Conservation (phyloP, 1,139 yeast genomes). For the Scheffersomyces quercinus region DNA sequence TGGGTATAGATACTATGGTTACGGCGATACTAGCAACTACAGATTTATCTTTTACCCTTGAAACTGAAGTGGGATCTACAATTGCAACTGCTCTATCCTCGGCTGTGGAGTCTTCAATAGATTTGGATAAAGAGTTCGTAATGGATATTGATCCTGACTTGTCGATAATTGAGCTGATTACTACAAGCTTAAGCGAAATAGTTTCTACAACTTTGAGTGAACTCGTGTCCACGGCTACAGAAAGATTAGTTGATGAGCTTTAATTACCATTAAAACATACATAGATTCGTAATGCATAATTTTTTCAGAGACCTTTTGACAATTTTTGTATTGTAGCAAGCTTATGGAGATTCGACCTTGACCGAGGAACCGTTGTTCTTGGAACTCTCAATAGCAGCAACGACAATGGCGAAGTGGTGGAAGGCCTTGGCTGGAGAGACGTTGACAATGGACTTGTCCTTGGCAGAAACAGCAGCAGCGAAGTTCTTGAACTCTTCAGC, state of each 20-base stretch:
- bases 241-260: slow-evolving; percentile 12
- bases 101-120: background rate
- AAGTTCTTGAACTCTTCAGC: slow-evolving; percentile 72
- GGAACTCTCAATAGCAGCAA: slow-evolving; percentile 78
- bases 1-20: background rate
- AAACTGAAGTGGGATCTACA: too few species aligned
- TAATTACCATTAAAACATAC: slow-evolving; percentile 1
- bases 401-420: slow-evolving; percentile 89
- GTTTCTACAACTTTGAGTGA: slow-evolving; percentile 1
- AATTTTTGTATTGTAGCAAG: background rate
- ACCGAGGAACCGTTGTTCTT: slow-evolving; percentile 58
- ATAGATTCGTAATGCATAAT: background rate
- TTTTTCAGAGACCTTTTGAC: background rate
- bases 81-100: too few species aligned
- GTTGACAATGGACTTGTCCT: slow-evolving; percentile 59
- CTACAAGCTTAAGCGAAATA: background rate
- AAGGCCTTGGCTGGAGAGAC: slow-evolving; percentile 75
- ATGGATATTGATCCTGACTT: slow-evolving; percentile 8
- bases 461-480: slow-evolving; percentile 63
- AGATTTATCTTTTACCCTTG: too few species aligned
- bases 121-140: slow-evolving; percentile 11
- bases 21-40: background rate
- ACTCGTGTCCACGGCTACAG: slow-evolving; percentile 5
- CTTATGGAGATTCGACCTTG: slow-evolving; percentile 37
- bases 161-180: background rate